A percentile compares a stretch with the other conserved stretches of the same genome.
phyloP scores from a whole-genome alignment of 2,329 filamentous ascomycete genomes.

The Aspergillus glaucus region DNA sequence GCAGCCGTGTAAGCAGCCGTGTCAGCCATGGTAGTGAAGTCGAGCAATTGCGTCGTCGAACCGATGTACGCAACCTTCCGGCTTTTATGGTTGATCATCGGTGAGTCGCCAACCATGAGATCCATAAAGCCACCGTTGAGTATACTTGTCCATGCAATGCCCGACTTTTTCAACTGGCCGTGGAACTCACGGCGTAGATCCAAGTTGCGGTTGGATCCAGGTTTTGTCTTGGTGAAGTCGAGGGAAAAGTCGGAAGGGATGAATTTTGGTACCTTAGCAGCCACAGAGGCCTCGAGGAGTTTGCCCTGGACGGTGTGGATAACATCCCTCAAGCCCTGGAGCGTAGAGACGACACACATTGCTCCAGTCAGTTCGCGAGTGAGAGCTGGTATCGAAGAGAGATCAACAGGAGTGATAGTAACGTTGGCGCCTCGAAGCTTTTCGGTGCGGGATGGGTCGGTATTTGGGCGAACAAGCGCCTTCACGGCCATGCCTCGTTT shows the following conservation, averaged over 20 bases:
- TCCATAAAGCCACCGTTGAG: constrained; percentile 10
- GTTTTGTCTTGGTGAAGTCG: constrained; percentile 8
- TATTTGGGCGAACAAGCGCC: constrained; percentile 10
- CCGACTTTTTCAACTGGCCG: constrained; percentile 2
- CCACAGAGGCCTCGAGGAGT: constrained; percentile 8
- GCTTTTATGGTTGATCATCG: constrained; percentile 7
- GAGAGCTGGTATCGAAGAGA: constrained; percentile 4
- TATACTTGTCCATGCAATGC: constrained; percentile 10
- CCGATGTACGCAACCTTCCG: constrained; percentile 8
- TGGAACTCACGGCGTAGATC: constrained; percentile 9
- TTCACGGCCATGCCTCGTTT: constrained; percentile 10
- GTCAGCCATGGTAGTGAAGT: constrained; percentile 8
- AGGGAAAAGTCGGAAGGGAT: constrained; percentile 10
- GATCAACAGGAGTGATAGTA: constrained; percentile 3
- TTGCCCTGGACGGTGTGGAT: constrained; percentile 6
- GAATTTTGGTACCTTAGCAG: constrained; percentile 7
- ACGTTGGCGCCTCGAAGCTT: constrained; percentile 4
- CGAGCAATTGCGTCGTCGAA: constrained; percentile 2
- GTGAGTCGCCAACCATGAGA: constrained; percentile 6
- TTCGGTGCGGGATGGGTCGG: constrained; percentile 5
- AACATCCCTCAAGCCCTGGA: constrained; percentile 8
- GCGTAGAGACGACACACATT: constrained; percentile 7
- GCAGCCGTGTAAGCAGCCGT: constrained; percentile 9
- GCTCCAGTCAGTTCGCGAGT: constrained; percentile 5
- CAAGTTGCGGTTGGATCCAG: constrained; percentile 9